Base-by-base conservation (phyloP, 2,329 filamentous ascomycete species). In the Hypoxylon sp. region DNA sequence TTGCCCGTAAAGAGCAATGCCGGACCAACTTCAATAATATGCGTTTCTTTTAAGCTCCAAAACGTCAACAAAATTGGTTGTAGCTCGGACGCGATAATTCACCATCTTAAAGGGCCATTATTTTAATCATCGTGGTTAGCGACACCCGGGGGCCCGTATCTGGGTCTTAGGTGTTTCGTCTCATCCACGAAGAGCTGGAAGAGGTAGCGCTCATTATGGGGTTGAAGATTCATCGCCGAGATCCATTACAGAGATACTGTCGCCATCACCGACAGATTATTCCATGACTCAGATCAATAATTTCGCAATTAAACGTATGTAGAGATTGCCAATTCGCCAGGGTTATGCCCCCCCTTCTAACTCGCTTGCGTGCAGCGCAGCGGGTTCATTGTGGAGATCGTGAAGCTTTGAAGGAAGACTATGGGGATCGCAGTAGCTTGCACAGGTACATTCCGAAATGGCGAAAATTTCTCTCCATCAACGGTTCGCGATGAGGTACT, bases 11-110 rank as follows among this genome's bases (percentile, higher is more conserved):
- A 63, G 49, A 57, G 62, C 35, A 66, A 68, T 58, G 37, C n/a
- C 42, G 25, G 20, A 64, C 51, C 6, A 30, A n/a, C 51, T 50
- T 30, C 30, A 44, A 63, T 46, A 55, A 69, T 64, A 65, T 37
- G 50, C 54, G 54, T 33, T 17, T 55, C 68, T 65, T 40, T 70
- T 68, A 65, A 71, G 63, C 53, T 61, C 58, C 37, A 58, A 42
- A 59, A 35, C 11, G 20, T 53, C 13, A 37, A 44, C 20, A 46
- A 59, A 42, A 49, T 25, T 53, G 57, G 40, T 35, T 49, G 57
- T 51, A 50, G 60, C 60, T 67, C 51, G 61, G 64, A 67, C 64
- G 40, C 25, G 6, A 30, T 53, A 8, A 40, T 51, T 42, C 48
- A 54, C 30, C 42, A 35, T 22, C 25, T 54, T 40, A 42, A 42